Evolutionary conservation across 2,329 filamentous ascomycete genomes (phyloP), one percentile per base, ranked within the genome.

Genomic region (Coleophoma cylindrospora): DNA sequence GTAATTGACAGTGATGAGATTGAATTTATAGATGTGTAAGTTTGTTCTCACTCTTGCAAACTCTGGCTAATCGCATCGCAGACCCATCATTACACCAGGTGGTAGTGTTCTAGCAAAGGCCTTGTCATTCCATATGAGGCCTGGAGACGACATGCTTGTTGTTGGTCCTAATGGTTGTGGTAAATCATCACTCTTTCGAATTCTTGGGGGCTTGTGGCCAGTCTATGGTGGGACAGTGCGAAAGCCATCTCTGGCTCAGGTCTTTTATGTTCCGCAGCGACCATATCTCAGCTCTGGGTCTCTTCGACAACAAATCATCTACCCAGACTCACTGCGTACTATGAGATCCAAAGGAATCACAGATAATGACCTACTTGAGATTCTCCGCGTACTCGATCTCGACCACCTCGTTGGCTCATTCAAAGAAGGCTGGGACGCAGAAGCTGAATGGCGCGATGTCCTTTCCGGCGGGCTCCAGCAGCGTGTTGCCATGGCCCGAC

Each of bases 221-320:
- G 94, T 97, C 12, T 99, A 99, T 68, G 92, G 94, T 57, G 94
- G 94, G 47, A 90, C 82, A 1, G 94, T 99, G 17, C 80, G 89
- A 62, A 97, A 97, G 68, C 94, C 94, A 1, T 84, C 88, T 2
- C 94, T 92, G 62, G 84, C 89, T 58, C 87, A 94, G 65, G 97
- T 99, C 65, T 99, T 97, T 72, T 99, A 99, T 72, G 95, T 99
- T 57, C 94, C 94, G 0, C 94, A 99, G 65, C 84, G 94, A 2
- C 94, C 94, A 0, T 99, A 99, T 65, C 79, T 99, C 2, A 94
- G 89, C 13, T 84, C 90, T 48, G 94, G 94, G 19, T 91, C 88
- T 2, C 80, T 99, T n/a, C 85, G 94, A 37, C 91, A 97, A 67
- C 94, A 99, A 64, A 91, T 99, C 60, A 96, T 94, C 52, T 99